phyloP scores from a whole-genome alignment of 108 stramenopile species.

The Fistulifera pelliculosa region DNA sequence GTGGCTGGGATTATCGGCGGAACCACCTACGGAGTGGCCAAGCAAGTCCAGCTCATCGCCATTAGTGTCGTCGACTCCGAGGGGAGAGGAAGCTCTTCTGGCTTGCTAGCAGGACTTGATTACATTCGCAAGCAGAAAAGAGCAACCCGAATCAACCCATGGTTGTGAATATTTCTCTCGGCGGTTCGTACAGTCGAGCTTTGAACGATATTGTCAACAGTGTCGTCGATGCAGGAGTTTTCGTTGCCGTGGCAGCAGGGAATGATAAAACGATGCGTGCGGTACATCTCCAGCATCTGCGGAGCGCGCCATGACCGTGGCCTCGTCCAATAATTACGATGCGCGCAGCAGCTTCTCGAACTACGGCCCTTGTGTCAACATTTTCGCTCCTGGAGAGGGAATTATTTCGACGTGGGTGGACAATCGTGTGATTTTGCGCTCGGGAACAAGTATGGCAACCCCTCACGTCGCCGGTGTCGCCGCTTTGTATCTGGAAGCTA shows the following conservation, averaged over 20 bases:
- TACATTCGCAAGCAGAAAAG: background rate
- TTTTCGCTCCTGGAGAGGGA: slow-evolving; percentile 41
- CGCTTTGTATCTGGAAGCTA: slow-evolving; percentile 25
- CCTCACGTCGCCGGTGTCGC: slow-evolving; percentile 69
- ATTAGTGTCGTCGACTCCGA: background rate
- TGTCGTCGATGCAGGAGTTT: slow-evolving; percentile 29
- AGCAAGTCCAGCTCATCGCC: background rate
- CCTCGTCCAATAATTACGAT: slow-evolving; percentile 5
- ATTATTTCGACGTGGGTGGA: slow-evolving; percentile 14
- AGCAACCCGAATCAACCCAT: slow-evolving; percentile 16
- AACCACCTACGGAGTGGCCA: slow-evolving; percentile 2
- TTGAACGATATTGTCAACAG: slow-evolving; percentile 6
- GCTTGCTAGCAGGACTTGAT: background rate
- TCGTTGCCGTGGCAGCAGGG: slow-evolving; percentile 52
- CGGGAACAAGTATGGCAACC: slow-evolving; percentile 49
- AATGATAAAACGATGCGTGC: slow-evolving; percentile 26
- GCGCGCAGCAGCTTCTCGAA: slow-evolving; percentile 9
- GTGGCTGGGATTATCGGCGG: slow-evolving; percentile 3
- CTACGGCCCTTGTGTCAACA: slow-evolving; percentile 15
- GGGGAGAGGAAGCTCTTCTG: background rate
- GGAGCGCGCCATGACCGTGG: slow-evolving; percentile 37
- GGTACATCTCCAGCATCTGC: slow-evolving; percentile 39
- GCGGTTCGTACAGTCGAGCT: slow-evolving; percentile 11
- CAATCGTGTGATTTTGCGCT: slow-evolving; percentile 1
- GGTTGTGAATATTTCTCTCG: slow-evolving; percentile 41